Evolutionary conservation across 1,284 basidiomycete genomes (phyloP).

Genomic region (Marasmius tenuissimus): DNA sequence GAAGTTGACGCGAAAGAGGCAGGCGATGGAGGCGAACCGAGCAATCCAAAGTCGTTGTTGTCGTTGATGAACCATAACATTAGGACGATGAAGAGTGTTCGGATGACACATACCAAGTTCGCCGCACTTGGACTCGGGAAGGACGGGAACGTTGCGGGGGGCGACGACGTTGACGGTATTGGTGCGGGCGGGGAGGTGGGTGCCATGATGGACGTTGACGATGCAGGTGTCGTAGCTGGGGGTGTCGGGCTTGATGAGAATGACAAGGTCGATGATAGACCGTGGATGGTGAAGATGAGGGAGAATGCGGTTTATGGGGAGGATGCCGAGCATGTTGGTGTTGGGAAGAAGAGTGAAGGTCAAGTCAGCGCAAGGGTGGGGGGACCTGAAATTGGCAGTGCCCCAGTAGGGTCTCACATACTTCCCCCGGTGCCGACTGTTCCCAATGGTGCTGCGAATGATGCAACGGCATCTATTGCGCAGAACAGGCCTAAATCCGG

Average conservation of each 20-base stretch:
- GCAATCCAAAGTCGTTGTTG: conserved; percentile 48
- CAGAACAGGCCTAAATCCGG: not conserved
- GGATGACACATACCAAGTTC: conserved; percentile 70
- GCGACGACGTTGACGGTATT: conserved; percentile 14
- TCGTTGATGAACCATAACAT: conserved; percentile 74
- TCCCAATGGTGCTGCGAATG: not conserved
- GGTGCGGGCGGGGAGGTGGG: conserved; percentile 12
- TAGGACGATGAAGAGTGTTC: conserved; percentile 65
- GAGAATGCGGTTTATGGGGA: conserved; percentile 17
- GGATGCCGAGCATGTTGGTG: conserved; percentile 35
- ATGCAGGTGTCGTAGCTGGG: conserved; percentile 3
- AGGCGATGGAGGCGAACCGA: not conserved
- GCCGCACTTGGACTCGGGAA: conserved; percentile 41
- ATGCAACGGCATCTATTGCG: not conserved
- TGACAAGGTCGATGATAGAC: conserved; percentile 16
- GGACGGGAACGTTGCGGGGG: conserved; percentile 9
- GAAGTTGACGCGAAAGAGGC: not conserved
- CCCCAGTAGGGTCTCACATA: not conserved
- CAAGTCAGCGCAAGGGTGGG: conserved; percentile 48
- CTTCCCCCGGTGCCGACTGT: not conserved
- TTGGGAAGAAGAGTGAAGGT: conserved; percentile 57
- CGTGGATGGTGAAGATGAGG: conserved; percentile 10
- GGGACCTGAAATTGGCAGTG: not conserved
- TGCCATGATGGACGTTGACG: conserved; percentile 12
- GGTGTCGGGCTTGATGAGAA: conserved; percentile 12